Evolutionary conservation across 768 basidiomycete genomes (phyloP), one percentile per base, ranked within the genome.

Genomic region (Russula dissimulans): DNA sequence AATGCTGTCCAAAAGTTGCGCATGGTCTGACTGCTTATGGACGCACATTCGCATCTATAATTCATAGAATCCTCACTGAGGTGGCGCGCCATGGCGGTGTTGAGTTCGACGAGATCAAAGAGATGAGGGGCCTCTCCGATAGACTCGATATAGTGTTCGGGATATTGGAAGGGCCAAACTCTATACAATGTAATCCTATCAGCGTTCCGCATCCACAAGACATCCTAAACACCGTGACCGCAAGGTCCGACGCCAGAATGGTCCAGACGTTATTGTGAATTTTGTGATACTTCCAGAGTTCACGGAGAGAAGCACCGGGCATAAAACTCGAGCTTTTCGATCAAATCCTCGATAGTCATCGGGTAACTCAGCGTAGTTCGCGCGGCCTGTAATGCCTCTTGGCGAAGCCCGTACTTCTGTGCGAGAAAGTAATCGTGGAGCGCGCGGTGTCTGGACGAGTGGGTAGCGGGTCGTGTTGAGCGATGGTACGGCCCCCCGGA

Each of bases 201-300:
- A 54, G 8, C 5, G 14, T n/a, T 2, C 32, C 32, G 14, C 45
- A 6, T n/a, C n/a, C 31, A 9, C 32, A 45, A 0, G 41, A 29
- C 4, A 9, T 8, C 11, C 46, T 48, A 36, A 59, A 54, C 14
- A 22, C 22, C 22, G 22, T 26, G 22, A 2, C 52, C 17, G 17
- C 11, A 43, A 60, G 22, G 39, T 46, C 32, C 11, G 18, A 49
- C 26, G 14, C 12, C 1, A 60, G 59, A 4, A 41, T 12, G 5
- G 3, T 26, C 18, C 47, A 41, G n/a, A 49, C 47, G 22, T 26
- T 26, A 26, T 26, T 26, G 22, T 26, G 22, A 41, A 8, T 34
- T n/a, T 36, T 3, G 22, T 55, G 52, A 56, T 60, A 56, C 41
- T 56, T 44, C 43, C 54, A 46, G 18, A 45, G 54, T 26, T 55